Conservation (phyloP, 306 rosid genomes). For the Sechiopsis laciniata region DNA sequence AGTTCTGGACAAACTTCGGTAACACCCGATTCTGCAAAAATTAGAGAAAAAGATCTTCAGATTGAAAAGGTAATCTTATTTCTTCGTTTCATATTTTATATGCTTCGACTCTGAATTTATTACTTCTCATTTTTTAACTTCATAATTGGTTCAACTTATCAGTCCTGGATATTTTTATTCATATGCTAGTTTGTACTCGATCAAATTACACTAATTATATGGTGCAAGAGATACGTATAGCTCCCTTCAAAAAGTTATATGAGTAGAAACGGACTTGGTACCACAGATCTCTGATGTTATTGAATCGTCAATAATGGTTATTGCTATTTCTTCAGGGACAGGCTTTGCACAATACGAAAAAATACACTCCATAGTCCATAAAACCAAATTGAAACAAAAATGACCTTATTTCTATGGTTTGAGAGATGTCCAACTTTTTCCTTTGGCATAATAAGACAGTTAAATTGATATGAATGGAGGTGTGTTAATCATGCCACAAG, state of each 20-base stretch:
- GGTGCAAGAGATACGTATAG: not conserved
- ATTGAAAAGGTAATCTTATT: slow-evolving; percentile 62
- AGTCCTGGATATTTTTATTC: not conserved
- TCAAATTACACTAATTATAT: not conserved
- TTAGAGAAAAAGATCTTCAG: slow-evolving; percentile 73
- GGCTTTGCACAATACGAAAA: not conserved
- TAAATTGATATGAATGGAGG: not conserved
- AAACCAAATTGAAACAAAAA: not conserved
- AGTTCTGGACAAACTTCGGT: slow-evolving; percentile 37
- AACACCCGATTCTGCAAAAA: slow-evolving; percentile 41
- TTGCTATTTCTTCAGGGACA: not conserved
- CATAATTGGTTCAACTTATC: not conserved
- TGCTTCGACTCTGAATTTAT: not conserved
- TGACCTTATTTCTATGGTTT: not conserved
- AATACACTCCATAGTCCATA: not conserved
- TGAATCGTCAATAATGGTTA: not conserved
- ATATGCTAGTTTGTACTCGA: not conserved
- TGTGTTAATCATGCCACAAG: not conserved
- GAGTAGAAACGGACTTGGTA: not conserved
- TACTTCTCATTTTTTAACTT: not conserved
- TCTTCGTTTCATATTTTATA: not conserved
- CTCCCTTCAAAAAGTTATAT: slow-evolving; percentile 6
- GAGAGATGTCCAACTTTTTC: not conserved
- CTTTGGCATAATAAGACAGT: not conserved
- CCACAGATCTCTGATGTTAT: not conserved